phyloP scores from a whole-genome alignment of 768 basidiomycete species.

The Postia placenta region DNA sequence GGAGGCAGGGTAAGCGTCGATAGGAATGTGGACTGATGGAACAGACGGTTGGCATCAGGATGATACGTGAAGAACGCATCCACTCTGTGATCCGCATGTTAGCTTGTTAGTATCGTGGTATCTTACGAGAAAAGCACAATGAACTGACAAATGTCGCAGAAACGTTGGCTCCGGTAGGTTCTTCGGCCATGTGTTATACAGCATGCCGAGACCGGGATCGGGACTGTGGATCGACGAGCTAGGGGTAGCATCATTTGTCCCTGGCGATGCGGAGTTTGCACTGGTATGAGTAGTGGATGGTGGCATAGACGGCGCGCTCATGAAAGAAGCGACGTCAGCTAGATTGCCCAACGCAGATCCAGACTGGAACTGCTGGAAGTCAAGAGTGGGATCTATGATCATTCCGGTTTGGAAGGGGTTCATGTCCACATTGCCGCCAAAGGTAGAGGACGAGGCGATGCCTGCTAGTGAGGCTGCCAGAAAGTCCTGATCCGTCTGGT shows the following conservation, averaged over 20 bases:
- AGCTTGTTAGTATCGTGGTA: neutral
- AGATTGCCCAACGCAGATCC: constrained; percentile 9
- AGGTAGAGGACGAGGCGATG: neutral
- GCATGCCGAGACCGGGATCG: neutral
- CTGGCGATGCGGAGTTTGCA: neutral
- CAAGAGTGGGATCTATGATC: neutral
- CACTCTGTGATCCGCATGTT: constrained; percentile 36
- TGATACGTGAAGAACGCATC: constrained; percentile 78
- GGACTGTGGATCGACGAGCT: neutral
- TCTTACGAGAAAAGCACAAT: neutral
- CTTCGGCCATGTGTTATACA: constrained; percentile 42
- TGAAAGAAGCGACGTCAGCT: constrained; percentile 7
- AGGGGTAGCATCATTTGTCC: neutral
- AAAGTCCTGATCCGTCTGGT: too few species aligned
- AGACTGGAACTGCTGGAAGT: neutral
- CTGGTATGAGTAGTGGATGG: neutral
- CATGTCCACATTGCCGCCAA: neutral
- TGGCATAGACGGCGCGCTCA: neutral
- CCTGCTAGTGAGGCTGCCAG: neutral
- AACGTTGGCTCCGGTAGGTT: constrained; percentile 57
- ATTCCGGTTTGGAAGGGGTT: neutral
- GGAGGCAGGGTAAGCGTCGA: constrained; percentile 58
- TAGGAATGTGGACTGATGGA: constrained; percentile 65
- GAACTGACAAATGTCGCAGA: constrained; percentile 56
- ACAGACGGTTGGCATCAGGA: constrained; percentile 64